A percentile compares a stretch with the other conserved stretches of the same genome.
Evolutionary conservation across 129 eudicot genomes (phyloP).

Genomic region (Helianthus annuus): HanXRQr2.0-SUNRISE NC_035448.2:575437-575936

Average conservation of each 20-base stretch:
- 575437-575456: conserved; percentile 85
- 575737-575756: conserved; percentile 60
- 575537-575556: conserved; percentile 62
- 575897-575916: conserved; percentile 62
- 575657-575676: conserved; percentile 70
- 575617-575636: conserved; percentile 91
- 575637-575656: conserved; percentile 86
- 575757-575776: conserved; percentile 76
- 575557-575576: conserved; percentile 86
- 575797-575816: conserved; percentile 78
- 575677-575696: conserved; percentile 92
- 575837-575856: conserved; percentile 50
- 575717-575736: conserved; percentile 59
- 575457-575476: conserved; percentile 65
- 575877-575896: conserved; percentile 61
- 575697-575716: conserved; percentile 89
- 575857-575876: conserved; percentile 59
- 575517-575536: conserved; percentile 71
- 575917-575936: conserved; percentile 84
- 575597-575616: conserved; percentile 64
- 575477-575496: conserved; percentile 78
- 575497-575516: conserved; percentile 79
- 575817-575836: conserved; percentile 59
- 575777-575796: conserved; percentile 71
- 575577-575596: conserved; percentile 61